A percentile compares a stretch with the other conserved stretches of the same genome.
Evolutionary conservation across 1,284 basidiomycete species (phyloP).

Genomic region (Phellinidium pouzarii): DNA sequence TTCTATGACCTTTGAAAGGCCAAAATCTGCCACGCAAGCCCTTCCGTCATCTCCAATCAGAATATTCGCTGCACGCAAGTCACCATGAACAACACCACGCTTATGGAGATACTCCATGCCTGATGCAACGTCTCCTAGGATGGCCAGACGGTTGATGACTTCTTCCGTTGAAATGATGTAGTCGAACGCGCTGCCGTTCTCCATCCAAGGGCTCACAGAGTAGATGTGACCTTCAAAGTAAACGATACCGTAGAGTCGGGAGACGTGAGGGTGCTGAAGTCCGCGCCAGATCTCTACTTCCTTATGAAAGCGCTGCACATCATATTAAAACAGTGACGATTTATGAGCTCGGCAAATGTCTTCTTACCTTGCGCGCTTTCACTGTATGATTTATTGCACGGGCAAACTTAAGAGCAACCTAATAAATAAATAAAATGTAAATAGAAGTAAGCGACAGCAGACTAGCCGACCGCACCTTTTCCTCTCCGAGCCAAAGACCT

Average conservation of each 20-base stretch:
- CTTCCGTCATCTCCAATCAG: constrained; percentile 31
- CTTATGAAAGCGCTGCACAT: constrained; percentile 30
- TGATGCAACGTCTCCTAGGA: constrained; percentile 34
- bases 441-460: neutral
- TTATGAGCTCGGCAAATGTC: neutral
- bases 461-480: constrained; percentile 19
- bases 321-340: neutral
- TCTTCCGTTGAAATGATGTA: constrained; percentile 30
- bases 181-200: constrained; percentile 31
- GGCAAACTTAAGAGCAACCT: constrained; percentile 32
- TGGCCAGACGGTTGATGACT: constrained; percentile 29
- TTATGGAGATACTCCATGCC: constrained; percentile 39
- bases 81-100: constrained; percentile 37
- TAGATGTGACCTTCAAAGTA: constrained; percentile 7
- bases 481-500: constrained; percentile 36
- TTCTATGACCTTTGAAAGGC: constrained; percentile 36
- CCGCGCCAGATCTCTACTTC: constrained; percentile 39
- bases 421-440: constrained; percentile 2
- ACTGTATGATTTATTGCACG: constrained; percentile 28
- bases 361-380: constrained; percentile 29
- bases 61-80: constrained; percentile 39
- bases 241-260: constrained; percentile 32
- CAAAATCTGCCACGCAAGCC: constrained; percentile 37
- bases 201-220: constrained; percentile 40
- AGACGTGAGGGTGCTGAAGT: constrained; percentile 35